Evolutionary conservation across 192 early-diverging fungal species (phyloP).

Genomic region (Glomus cerebriforme): DNA sequence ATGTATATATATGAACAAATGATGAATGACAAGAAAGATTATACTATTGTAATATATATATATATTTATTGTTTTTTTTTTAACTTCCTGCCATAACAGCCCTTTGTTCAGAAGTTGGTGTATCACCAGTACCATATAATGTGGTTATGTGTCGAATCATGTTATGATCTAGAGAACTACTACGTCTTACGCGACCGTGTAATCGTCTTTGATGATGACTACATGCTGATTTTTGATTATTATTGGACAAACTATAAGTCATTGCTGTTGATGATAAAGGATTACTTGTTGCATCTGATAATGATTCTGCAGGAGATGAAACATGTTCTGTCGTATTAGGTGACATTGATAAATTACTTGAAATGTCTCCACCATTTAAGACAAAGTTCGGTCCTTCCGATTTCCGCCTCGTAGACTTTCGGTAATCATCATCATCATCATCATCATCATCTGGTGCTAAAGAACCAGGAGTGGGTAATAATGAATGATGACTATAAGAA

Average conservation of each 20-base stretch:
- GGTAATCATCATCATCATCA: conserved; percentile 7
- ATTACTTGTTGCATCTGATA: neutral
- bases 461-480: neutral
- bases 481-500: conserved; percentile 32
- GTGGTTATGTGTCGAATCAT: conserved; percentile 32
- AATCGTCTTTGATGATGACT: conserved; percentile 18
- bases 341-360: neutral
- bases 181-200: conserved; percentile 29
- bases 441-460: neutral
- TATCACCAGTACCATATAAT: conserved; percentile 17
- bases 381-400: neutral
- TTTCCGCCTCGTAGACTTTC: neutral
- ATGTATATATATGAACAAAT: conserved; percentile 8
- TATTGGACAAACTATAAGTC: neutral
- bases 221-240: neutral
- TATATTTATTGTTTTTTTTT: neutral
- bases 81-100: conserved; percentile 32
- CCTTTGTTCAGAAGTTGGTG: conserved; percentile 18
- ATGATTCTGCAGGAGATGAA: neutral
- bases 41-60: neutral
- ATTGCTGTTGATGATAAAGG: neutral
- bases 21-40: neutral
- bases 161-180: conserved; percentile 34
- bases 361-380: neutral
- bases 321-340: neutral